phyloP scores from a whole-genome alignment of 768 basidiomycete genomes.

The Suillus brevipes region DNA sequence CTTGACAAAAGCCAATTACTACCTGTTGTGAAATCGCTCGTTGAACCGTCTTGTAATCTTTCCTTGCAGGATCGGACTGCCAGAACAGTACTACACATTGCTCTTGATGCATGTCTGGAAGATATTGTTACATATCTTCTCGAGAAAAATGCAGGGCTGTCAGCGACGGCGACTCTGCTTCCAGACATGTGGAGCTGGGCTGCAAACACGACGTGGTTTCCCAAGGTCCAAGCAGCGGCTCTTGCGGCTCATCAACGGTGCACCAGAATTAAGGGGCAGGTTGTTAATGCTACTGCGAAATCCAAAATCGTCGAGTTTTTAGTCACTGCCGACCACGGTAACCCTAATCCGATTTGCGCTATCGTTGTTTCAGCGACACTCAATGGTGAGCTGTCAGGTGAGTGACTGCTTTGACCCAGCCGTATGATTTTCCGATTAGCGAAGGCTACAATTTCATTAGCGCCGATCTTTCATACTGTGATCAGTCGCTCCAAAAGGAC shows the following conservation, averaged over 20 bases:
- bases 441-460: background rate
- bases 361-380: background rate
- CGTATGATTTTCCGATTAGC: background rate
- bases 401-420: background rate
- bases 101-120: background rate
- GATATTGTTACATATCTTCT: background rate
- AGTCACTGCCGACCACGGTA: background rate
- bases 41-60: background rate
- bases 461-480: background rate
- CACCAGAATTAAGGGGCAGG: background rate
- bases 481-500: background rate
- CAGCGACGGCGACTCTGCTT: background rate
- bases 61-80: background rate
- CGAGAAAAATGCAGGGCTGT: background rate
- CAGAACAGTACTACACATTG: background rate
- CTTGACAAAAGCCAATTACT: background rate
- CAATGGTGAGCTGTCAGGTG: background rate
- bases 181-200: conserved; percentile 3
- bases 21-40: background rate
- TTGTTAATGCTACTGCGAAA: background rate
- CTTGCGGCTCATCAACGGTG: background rate
- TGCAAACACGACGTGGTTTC: background rate
- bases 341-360: background rate
- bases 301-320: background rate
- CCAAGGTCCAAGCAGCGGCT: background rate